Evolutionary conservation across 2,329 filamentous ascomycete genomes (phyloP), one percentile per base, ranked within the genome.

Genomic region (Microdochium trichocladiopsis): DNA sequence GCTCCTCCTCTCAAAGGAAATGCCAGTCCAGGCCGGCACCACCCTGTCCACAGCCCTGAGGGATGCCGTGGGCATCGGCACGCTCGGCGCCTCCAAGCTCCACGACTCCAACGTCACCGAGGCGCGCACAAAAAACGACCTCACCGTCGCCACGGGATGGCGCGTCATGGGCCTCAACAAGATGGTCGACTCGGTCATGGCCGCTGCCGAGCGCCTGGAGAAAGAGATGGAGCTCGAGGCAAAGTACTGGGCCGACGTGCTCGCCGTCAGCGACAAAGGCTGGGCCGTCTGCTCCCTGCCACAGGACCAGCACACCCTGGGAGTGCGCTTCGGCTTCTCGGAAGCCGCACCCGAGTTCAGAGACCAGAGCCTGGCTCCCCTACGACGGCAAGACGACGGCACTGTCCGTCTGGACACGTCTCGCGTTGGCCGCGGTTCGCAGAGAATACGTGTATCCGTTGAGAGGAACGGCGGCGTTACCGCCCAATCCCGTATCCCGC

Each of bases 321-420:
- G 87, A 21, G 93, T 97, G 33, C 84, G 88, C 57, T 96, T 93
- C 69, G 94, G 93, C 8, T 95, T 95, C 63, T 79, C 87, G 12
- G 93, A 96, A 73, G 79, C 82, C 23, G 73, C 79, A 1, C 70
- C 79, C 4, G 76, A 81, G 22, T 84, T 85, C 58, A 78, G 76
- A 55, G 72, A 86, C 57, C 86, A 84, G 25, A 91, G 91, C n/a
- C 78, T 95, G 16, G 92, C 90, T 2, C 87, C 90, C 0, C 75
- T 99, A 60, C 79, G 86, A 31, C 82, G 90, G 57, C 81, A 83
- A 11, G 80, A 86, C 16, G 84, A 92, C 58, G 93, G 93, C 3
- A 80, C 79, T 5, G 83, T 95, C 31, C 76, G 83, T 16, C 77
- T 99, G 21, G 91, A 95, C 56, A 70, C 82, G 72, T 68, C 84